phyloP scores from a whole-genome alignment of 2,329 filamentous ascomycete genomes.

The Ilyonectria mors-panacis region DNA sequence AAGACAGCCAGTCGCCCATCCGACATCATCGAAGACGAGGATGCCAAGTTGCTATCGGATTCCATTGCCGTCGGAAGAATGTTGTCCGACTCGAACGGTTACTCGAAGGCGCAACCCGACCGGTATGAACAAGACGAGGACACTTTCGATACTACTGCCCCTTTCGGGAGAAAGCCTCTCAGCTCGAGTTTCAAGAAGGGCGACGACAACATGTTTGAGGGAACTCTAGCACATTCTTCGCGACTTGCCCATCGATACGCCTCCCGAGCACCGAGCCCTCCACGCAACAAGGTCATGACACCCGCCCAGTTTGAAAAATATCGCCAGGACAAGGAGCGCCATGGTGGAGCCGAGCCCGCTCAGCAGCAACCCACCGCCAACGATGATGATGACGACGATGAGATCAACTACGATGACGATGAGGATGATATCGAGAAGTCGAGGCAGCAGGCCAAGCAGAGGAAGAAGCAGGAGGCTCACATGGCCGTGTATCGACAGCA shows the following conservation, averaged over 20 bases:
- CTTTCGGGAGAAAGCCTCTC: conserved; percentile 49
- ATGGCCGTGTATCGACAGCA: conserved; percentile 92
- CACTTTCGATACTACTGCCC: conserved; percentile 45
- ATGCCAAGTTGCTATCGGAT: conserved; percentile 67
- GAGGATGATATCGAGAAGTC: conserved; percentile 86
- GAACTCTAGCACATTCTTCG: conserved; percentile 56
- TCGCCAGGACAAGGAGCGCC: conserved; percentile 79
- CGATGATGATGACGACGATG: conserved; percentile 75
- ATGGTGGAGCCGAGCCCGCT: conserved; percentile 60
- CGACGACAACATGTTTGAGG: conserved; percentile 71
- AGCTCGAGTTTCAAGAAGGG: conserved; percentile 57
- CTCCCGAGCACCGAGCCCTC: conserved; percentile 55
- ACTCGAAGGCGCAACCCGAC: conserved; percentile 35
- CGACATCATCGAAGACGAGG: conserved; percentile 65
- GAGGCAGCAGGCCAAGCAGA: conserved; percentile 80
- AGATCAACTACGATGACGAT: conserved; percentile 78
- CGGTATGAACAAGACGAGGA: conserved; percentile 61
- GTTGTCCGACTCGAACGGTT: conserved; percentile 50
- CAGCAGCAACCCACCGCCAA: conserved; percentile 62
- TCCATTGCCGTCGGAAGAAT: conserved; percentile 66
- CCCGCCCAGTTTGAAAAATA: conserved; percentile 89
- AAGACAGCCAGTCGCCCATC: conserved; percentile 53
- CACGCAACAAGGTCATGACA: conserved; percentile 87
- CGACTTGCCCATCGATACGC: conserved; percentile 55
- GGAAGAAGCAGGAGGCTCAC: conserved; percentile 90